These are phyloP conservation scores for Odonthalia washingtoniensis DNA, from an alignment of 31 red algal species.

Conservation along the genomic window DNA sequence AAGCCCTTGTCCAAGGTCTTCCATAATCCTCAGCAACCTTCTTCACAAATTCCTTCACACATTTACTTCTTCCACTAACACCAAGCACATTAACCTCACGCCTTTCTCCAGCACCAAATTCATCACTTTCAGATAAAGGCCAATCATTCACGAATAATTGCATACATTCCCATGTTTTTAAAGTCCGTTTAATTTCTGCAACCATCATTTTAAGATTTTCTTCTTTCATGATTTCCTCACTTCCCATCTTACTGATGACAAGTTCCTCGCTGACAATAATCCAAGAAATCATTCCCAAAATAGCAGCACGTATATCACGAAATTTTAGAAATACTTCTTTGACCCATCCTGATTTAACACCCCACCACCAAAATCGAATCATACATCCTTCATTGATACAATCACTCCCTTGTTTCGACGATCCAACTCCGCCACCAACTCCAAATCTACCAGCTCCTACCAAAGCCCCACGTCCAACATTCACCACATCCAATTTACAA, in stretches of 20 bases:
- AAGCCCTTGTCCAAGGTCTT: neutral
- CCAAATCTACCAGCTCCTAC: neutral
- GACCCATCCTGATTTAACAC: neutral
- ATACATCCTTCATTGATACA: neutral
- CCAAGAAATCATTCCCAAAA: neutral
- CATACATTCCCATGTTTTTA: neutral
- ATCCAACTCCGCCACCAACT: neutral
- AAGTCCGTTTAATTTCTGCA: neutral
- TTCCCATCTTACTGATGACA: too few species aligned
- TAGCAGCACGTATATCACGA: neutral
- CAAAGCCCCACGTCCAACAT: neutral
- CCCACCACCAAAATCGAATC: conserved; percentile 1
- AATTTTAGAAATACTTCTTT: neutral
- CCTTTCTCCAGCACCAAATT: too few species aligned
- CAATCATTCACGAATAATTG: neutral
- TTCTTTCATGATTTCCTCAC: too few species aligned
- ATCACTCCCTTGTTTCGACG: neutral
- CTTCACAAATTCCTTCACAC: neutral
- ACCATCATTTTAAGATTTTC: neutral
- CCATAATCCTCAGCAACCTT: neutral
- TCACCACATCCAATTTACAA: neutral
- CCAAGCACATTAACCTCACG: neutral
- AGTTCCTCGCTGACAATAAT: neutral
- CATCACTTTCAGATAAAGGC: neutral
- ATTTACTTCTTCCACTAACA: neutral